Base-by-base conservation (phyloP, 2,329 filamentous ascomycete genomes). In the Mariannaea elegans region DNA sequence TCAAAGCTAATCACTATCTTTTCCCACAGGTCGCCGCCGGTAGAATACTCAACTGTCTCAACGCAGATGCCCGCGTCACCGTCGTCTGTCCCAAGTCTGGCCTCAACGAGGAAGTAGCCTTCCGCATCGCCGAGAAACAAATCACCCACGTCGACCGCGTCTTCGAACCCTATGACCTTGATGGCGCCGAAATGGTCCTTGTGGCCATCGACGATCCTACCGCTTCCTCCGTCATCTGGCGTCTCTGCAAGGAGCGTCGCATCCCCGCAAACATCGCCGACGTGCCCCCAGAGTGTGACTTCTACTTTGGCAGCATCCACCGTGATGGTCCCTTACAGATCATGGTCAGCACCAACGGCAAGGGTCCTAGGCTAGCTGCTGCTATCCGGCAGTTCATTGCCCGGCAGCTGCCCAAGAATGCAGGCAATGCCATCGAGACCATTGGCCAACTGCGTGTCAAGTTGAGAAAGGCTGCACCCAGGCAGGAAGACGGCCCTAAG, bases 311-410 rank as follows among this genome's bases (percentile, higher is more conserved):
- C 63, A 95, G 91, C 74, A 90, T 97, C 36, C 92, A 99, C 78
- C 90, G 95, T 49, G 95, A 99, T 75, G 95, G 95, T 0, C 95
- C 95, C 6, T 78, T 99, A 61, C 95, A 99, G 81, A 90, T 99
- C 71, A 99, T 99, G 95, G 94, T 99, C 69, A 96, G 92, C 80
- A 99, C 95, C 32, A 99, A 98, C 75, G 95, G 95, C 51, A 97
- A 97, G 74, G 95, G 95, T 0, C 95, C 95, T 0, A 89, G 94
- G 73, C 80, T 99, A 64, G 95, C 95, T 9, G 94, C 92, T 67
- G 89, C 94, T 46, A 91, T 99, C 49, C 83, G 94, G 53, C 86
- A 90, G 73, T 87, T 91, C 73, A 97, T 99, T 65, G 94, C 93
- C 16, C 84, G 81, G 18, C 83, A 82, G 47, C 79, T 99, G 56